Evolutionary conservation across 805 yeast genomes (phyloP), one percentile per base, ranked within the genome.

Genomic region (Cyberlindnera americana): DNA sequence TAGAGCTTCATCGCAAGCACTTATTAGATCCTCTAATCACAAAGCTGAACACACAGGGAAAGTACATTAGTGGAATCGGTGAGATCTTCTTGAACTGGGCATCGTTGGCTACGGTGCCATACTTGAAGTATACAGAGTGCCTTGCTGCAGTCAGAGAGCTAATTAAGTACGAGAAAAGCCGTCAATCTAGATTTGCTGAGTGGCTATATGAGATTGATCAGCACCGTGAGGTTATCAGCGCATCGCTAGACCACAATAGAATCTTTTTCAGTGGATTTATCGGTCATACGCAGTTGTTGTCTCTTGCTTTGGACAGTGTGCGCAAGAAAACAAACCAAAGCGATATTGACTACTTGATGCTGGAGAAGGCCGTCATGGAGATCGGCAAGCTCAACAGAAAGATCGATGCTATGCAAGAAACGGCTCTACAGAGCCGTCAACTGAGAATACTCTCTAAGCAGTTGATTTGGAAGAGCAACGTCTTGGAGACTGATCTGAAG

Each of bases 31-130:
- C 86, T 0, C 63, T 87, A 21, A 63, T 80, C 23, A 62, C 65
- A 41, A 73, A 82, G 31, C 65, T 85, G 31, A 64, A 73, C 18
- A 62, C 75, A 3, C 81, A 80, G 41, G 90, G 91, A 0, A 83
- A 81, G 36, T 81, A 77, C 42, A 73, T 87, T 12, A 72, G 69
- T 25, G 77, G 77, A 8, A 70, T 85, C 13, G 84, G 83, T 4
- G 78, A 77, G 33, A 68, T 84, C 10, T 76, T 83, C 46, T 58
- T 69, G 22, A 70, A 72, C 15, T 87, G 95, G 95, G 68, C 81
- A 2, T 63, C 64, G 21, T 69, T 66, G 16, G 88, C 86, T 0
- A 63, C 69, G 17, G 65, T 65, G 1, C 68, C 78, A 0, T 78
- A 83, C 37, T 47, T 78, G 16, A 65, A 64, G 27, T 84, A 84